Evolutionary conservation across 345 rosid species (phyloP), one percentile per base, ranked within the genome.

Genomic region (Corchorus olitorius): DNA sequence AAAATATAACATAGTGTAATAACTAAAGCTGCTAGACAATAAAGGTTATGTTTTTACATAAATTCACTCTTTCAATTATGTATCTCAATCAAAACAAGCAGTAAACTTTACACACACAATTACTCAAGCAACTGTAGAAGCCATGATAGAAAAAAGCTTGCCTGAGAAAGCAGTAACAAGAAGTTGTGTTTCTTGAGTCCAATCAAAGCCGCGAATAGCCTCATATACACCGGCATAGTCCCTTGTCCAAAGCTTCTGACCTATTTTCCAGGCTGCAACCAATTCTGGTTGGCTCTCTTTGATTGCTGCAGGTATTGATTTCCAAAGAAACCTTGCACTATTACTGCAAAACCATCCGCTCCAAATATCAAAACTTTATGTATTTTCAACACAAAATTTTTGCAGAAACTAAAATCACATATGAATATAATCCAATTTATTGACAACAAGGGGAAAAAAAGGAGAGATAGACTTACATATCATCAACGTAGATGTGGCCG

Each of bases 241-340:
- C 70, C 83, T 89, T 39, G 89, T 87, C 98, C 97, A 96, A 19
- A 93, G 84, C 80, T 83, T 86, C 87, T 92, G 97, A 70, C 95
- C 97, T 73, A 96, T 87, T 79, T 50, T 80, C 98, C 97, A 96
- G 27, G 84, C 90, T 7, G 97, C 97, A 76, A 79, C 87, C 19
- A 91, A 81, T 75, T 92, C 97, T 0, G 88, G 90, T 70, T 84
- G 88, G 87, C 76, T 90, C 82, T 92, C 97, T 78, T 91, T 93
- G 64, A 91, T 74, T 12, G 78, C 53, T 3, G 85, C 58, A 75
- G 97, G 94, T 77, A 96, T 88, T 10, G 97, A 81, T 75, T 91
- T 93, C 98, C 98, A 94, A 19, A 91, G 88, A 77, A 89, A 94
- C 56, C 98, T 87, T 0, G 97, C 90, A 43, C 94, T 89, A 49